These are phyloP conservation scores for Pelargonium australe DNA, from an alignment of 441 rosid species.

Conservation along the genomic window DNA sequence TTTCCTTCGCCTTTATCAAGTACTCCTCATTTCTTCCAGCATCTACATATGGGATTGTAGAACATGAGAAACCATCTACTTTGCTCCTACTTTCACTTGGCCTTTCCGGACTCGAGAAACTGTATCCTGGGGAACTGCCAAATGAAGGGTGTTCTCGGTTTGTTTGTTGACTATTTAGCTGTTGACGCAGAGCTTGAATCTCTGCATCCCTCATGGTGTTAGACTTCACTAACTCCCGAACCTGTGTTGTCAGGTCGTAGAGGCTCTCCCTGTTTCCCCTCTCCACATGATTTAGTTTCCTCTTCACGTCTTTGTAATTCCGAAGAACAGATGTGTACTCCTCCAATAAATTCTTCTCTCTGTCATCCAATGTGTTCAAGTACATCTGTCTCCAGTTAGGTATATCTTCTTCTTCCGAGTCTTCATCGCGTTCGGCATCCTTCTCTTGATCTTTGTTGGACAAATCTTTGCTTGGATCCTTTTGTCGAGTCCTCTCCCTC, in stretches of 20 bases:
- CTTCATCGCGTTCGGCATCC: not conserved
- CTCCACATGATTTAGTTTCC: conserved; percentile 43
- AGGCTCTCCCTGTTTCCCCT: conserved; percentile 31
- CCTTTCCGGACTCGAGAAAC: conserved; percentile 20
- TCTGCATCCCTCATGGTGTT: conserved; percentile 63
- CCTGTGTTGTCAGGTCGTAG: conserved; percentile 27
- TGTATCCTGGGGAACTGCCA: not conserved
- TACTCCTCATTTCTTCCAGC: conserved; percentile 18
- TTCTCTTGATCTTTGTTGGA: too few species aligned
- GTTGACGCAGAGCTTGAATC: conserved; percentile 40
- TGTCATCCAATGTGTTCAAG: conserved; percentile 22
- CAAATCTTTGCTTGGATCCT: too few species aligned
- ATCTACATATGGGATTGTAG: conserved; percentile 14
- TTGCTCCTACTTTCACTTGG: conserved; percentile 33
- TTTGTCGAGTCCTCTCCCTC: too few species aligned
- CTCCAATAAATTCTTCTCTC: conserved; percentile 46
- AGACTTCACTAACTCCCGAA: conserved; percentile 41
- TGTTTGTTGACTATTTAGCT: conserved; percentile 50
- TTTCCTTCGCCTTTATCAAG: conserved; percentile 21
- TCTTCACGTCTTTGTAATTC: conserved; percentile 68
- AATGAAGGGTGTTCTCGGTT: conserved; percentile 11
- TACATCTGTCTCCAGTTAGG: not conserved
- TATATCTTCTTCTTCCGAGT: not conserved
- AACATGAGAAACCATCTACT: conserved; percentile 27
- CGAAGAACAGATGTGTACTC: conserved; percentile 64